phyloP scores from a whole-genome alignment of 495 filamentous ascomycete species.

The Neurospora pannonica region DNA sequence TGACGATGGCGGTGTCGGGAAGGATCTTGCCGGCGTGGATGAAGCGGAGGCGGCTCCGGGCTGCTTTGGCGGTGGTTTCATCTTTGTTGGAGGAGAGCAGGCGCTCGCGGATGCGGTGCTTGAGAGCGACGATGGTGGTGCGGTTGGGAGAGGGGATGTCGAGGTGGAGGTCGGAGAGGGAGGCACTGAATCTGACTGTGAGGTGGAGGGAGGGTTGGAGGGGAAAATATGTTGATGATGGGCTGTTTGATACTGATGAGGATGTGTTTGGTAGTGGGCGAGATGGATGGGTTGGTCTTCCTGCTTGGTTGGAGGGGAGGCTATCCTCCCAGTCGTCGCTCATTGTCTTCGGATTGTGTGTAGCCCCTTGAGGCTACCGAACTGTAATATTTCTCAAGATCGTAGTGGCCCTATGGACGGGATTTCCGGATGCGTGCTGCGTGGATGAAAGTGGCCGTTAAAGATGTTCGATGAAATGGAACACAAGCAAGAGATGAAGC shows the following conservation, averaged over 20 bases:
- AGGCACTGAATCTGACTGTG: conserved; percentile 79
- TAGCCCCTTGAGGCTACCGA: neutral
- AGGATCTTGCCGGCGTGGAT: conserved; percentile 84
- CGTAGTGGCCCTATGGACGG: neutral
- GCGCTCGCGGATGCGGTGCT: conserved; percentile 66
- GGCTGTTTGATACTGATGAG: conserved; percentile 1
- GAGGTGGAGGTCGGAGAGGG: conserved; percentile 73
- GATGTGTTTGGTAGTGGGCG: too few relatives aligned
- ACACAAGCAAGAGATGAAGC: neutral
- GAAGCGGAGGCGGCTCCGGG: conserved; percentile 62
- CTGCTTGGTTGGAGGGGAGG: neutral
- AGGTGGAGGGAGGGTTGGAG: conserved; percentile 49
- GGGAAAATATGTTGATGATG: conserved; percentile 36
- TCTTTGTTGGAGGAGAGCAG: conserved; percentile 34
- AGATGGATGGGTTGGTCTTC: too few relatives aligned
- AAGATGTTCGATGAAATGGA: neutral
- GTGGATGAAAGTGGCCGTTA: neutral
- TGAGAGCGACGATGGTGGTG: conserved; percentile 66
- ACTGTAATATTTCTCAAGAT: neutral
- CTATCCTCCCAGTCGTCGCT: conserved; percentile 2
- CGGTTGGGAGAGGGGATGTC: conserved; percentile 55
- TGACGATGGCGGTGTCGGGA: conserved; percentile 56
- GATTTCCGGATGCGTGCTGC: neutral
- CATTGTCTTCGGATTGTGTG: neutral
- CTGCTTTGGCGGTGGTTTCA: conserved; percentile 31